Base-by-base conservation (phyloP, 169 alveolate species). In the Eimeria brunetti region DNA sequence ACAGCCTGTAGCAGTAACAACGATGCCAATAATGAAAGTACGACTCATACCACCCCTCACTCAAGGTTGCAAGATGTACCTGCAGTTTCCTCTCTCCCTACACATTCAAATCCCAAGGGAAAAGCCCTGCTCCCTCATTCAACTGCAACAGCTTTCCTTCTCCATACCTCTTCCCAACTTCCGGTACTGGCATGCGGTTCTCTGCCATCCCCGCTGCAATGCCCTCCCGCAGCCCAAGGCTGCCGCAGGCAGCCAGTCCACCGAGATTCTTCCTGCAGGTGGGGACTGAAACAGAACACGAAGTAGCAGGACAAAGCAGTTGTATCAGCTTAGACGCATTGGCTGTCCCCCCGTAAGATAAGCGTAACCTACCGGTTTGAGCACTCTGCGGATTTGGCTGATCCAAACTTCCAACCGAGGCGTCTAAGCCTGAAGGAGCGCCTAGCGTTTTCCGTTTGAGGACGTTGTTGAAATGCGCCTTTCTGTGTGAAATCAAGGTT, bases 171-270 rank as follows among this genome's bases (percentile, higher is more conserved):
- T 53, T 83, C 90, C 8, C 75, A 27, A 24, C 33, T 83, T 38
- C 90, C 90, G 41, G n/a, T 51, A 20, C 90, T 38, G 75, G 75
- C 49, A 58, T 83, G 67, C 36, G 76, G 90, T 24, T 83, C 90
- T 46, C 76, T 56, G 75, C 56, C 46, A 16, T 83, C 76, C 73
- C 53, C 75, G 18, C 44, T 78, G 60, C 67, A 38, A 67, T 49
- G 60, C n/a, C 88, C 27, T 51, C 46, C 88, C 24, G 24, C 67
- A 46, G 44, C 46, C 12, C 67, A 46, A 46, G 86, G 86, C 11
- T 76, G 86, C 69, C 64, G 60, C 88, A 83, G 76, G 33, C 90
- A 83, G 56, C 90, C 75, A 33, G 75, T 56, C 75, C 51, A 56
- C 90, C 73, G 90, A 53, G 73, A 1, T 22, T 36, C 76, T 18